phyloP scores from a whole-genome alignment of 2,329 filamentous ascomycete genomes.

The Apiospora rasikravindrae region DNA sequence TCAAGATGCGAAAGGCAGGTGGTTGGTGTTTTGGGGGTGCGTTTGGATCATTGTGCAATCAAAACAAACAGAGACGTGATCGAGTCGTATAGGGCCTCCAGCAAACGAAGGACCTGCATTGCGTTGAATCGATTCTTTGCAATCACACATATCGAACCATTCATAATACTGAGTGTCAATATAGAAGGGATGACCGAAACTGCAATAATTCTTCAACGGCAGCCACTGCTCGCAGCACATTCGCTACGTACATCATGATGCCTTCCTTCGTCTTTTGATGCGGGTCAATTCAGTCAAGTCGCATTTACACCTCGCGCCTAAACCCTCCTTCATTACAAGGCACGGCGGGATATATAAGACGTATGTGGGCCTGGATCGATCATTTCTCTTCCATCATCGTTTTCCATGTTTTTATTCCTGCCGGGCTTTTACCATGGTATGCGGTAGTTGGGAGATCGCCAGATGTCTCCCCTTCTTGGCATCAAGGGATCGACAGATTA shows the following conservation, averaged over 20 bases:
- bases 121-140: neutral
- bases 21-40: neutral
- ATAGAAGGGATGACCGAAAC: neutral
- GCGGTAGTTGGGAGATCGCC: neutral
- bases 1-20: neutral
- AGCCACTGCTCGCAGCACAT: neutral
- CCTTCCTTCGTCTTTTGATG: neutral
- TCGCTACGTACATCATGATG: neutral
- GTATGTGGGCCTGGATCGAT: neutral
- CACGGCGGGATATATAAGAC: neutral
- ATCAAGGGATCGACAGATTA: neutral
- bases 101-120: neutral
- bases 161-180: neutral
- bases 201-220: neutral
- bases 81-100: neutral
- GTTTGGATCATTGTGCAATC: neutral
- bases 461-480: neutral
- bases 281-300: too few relatives aligned
- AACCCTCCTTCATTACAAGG: too few relatives aligned
- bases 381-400: neutral
- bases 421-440: neutral
- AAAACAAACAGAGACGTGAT: conserved; percentile 3
- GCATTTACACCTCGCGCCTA: neutral
- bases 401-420: neutral
- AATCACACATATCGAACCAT: neutral